phyloP scores from a whole-genome alignment of 148 eudicot species.

The Amaranthus palmeri region DNA sequence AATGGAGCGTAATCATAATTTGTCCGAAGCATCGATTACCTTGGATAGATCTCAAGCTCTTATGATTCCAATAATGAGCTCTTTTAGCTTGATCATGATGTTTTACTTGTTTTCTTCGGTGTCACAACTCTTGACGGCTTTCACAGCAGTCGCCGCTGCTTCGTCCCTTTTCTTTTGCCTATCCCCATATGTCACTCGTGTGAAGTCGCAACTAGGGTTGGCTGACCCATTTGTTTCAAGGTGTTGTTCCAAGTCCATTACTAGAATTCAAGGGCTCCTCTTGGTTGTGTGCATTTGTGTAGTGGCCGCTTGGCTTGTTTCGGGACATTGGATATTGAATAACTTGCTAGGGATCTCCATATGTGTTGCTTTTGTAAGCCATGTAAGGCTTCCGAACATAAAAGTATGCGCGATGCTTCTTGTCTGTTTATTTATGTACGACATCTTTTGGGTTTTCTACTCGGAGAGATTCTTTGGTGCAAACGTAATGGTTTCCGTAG shows the following conservation, averaged over 20 bases:
- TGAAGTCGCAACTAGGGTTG: slow-evolving; percentile 63
- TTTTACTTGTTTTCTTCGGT: slow-evolving; percentile 95
- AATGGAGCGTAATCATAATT: slow-evolving; percentile 90
- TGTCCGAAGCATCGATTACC: slow-evolving; percentile 88
- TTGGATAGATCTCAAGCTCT: slow-evolving; percentile 91
- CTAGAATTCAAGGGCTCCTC: slow-evolving; percentile 69
- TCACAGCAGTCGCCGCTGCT: slow-evolving; percentile 74
- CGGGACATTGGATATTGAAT: slow-evolving; percentile 95
- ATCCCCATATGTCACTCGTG: slow-evolving; percentile 52
- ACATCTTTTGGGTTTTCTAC: slow-evolving; percentile 96
- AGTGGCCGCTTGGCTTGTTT: slow-evolving; percentile 83
- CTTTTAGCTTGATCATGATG: slow-evolving; percentile 88
- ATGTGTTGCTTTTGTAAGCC: slow-evolving; percentile 95
- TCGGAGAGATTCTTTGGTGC: slow-evolving; percentile 97
- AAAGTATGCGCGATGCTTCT: slow-evolving; percentile 95
- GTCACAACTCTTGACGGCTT: slow-evolving; percentile 86
- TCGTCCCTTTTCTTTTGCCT: slow-evolving; percentile 80
- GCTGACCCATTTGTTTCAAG: slow-evolving; percentile 71
- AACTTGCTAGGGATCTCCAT: slow-evolving; percentile 92
- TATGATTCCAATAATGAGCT: slow-evolving; percentile 96
- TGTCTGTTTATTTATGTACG: slow-evolving; percentile 73
- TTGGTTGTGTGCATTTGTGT: slow-evolving; percentile 47
- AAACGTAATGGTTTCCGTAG: slow-evolving; percentile 98
- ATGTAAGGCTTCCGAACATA: slow-evolving; percentile 92
- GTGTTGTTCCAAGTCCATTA: slow-evolving; percentile 83